Percentiles rank a stretch among this genome's conserved stretches.
Conservation (phyloP, 2,329 filamentous ascomycete species). For the Alternaria sp. region DNA sequence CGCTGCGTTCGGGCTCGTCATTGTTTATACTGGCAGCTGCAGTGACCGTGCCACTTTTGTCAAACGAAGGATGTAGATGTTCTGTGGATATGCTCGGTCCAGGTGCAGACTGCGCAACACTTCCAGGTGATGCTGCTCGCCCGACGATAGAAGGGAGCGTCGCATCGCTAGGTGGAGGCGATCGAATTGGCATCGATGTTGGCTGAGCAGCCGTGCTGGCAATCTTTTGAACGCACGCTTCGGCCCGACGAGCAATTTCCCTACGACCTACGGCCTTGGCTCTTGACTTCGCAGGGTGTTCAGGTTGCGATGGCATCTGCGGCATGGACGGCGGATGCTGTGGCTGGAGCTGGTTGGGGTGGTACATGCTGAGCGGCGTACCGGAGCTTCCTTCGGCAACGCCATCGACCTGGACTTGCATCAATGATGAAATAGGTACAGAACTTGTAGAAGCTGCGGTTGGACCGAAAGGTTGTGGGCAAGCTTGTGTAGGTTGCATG, state of each 20-base stretch:
- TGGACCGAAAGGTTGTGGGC: slow-evolving; percentile 12
- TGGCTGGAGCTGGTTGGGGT: slow-evolving; percentile 37
- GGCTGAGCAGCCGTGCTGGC: slow-evolving; percentile 40
- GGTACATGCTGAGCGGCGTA: slow-evolving; percentile 39
- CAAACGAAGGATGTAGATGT: slow-evolving; percentile 29
- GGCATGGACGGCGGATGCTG: slow-evolving; percentile 25
- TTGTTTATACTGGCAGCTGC: slow-evolving; percentile 42
- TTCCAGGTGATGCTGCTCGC: slow-evolving; percentile 34
- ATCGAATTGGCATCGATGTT: slow-evolving; percentile 49
- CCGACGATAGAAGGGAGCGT: slow-evolving; percentile 25
- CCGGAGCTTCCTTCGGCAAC: slow-evolving; percentile 25
- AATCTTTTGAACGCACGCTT: slow-evolving; percentile 61
- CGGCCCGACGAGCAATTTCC: slow-evolving; percentile 67
- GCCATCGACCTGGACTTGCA: slow-evolving; percentile 48
- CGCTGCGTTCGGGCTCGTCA: slow-evolving; percentile 58
- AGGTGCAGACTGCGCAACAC: slow-evolving; percentile 12
- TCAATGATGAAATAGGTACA: slow-evolving; percentile 43
- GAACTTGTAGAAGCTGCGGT: slow-evolving; percentile 21
- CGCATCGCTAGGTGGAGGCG: slow-evolving; percentile 32
- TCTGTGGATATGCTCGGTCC: slow-evolving; percentile 20
- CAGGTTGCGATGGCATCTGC: slow-evolving; percentile 30
- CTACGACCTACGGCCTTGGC: slow-evolving; percentile 67
- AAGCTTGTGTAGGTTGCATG: slow-evolving; percentile 20
- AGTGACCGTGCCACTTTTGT: slow-evolving; percentile 54
- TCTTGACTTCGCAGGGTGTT: slow-evolving; percentile 44